Evolutionary conservation across 129 eudicot species (phyloP).

Genomic region (Tagetes erecta): DNA sequence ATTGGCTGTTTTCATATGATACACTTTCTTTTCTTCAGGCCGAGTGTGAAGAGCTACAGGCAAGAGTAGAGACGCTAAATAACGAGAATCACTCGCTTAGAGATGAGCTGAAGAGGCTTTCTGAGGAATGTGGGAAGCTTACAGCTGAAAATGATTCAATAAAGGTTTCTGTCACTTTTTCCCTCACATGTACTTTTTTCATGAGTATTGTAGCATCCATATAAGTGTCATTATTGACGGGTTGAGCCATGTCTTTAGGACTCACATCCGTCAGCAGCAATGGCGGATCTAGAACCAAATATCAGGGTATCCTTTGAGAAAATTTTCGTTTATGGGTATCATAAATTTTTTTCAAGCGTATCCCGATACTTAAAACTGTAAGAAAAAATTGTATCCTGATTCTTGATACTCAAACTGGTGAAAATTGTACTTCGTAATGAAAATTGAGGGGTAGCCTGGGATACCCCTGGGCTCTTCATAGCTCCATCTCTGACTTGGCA

Average conservation of each 20-base stretch:
- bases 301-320: too few species aligned
- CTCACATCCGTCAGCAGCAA: neutral
- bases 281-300: too few species aligned
- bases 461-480: too few species aligned
- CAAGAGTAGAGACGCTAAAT: slow-evolving; percentile 60
- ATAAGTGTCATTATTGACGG: too few species aligned
- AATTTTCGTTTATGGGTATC: too few species aligned
- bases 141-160: slow-evolving; percentile 70
- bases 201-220: neutral
- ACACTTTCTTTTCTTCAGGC: slow-evolving; percentile 42
- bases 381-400: too few species aligned
- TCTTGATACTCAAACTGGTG: too few species aligned
- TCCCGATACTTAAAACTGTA: too few species aligned
- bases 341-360: too few species aligned
- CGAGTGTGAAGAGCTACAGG: slow-evolving; percentile 93
- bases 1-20: neutral
- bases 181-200: neutral
- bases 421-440: too few species aligned
- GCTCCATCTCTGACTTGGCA: neutral
- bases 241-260: neutral
- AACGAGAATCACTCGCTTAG: slow-evolving; percentile 61
- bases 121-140: slow-evolving; percentile 78
- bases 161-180: slow-evolving; percentile 43
- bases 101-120: slow-evolving; percentile 66
- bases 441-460: too few species aligned